Percentiles rank a stretch among this genome's conserved stretches.
Conservation (phyloP, 148 eudicot species). For the Polygonum aviculare region DNA sequence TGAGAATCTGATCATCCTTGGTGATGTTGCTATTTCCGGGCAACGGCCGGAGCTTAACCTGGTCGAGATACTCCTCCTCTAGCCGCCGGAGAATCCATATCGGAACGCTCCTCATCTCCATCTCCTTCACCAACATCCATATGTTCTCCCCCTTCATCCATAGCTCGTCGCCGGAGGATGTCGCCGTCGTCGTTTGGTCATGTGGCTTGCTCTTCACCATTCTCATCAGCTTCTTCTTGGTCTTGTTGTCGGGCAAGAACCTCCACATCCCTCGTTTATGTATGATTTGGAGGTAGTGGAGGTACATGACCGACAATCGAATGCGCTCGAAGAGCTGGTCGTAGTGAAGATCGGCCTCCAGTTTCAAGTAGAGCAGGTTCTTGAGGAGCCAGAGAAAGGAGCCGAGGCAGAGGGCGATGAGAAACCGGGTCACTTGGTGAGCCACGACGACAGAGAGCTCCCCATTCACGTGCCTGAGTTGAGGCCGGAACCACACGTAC, state of each 20-base stretch:
- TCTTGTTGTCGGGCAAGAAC: conserved; percentile 1
- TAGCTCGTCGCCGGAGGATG: not conserved
- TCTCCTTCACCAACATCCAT: not conserved
- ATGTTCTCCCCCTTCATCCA: not conserved
- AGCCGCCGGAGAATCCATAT: conserved; percentile 6
- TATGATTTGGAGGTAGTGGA: not conserved
- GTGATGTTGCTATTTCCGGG: not conserved
- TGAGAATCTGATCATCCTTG: not conserved
- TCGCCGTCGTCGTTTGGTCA: not conserved
- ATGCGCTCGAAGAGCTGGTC: not conserved
- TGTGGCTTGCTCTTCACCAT: not conserved
- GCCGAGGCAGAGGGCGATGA: not conserved
- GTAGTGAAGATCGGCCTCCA: conserved; percentile 4
- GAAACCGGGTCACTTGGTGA: not conserved
- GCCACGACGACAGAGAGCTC: not conserved
- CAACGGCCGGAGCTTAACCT: not conserved
- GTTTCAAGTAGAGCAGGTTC: not conserved
- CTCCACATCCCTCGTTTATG: not conserved
- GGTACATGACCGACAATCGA: not conserved
- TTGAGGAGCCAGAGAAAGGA: conserved; percentile 1
- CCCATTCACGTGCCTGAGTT: not conserved
- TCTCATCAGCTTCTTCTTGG: not conserved
- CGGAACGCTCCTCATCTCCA: not conserved
- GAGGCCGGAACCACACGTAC: conserved; percentile 1
- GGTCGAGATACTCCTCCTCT: not conserved